Evolutionary conservation across 441 rosid species (phyloP).

Genomic region (Erodium texanum): DNA sequence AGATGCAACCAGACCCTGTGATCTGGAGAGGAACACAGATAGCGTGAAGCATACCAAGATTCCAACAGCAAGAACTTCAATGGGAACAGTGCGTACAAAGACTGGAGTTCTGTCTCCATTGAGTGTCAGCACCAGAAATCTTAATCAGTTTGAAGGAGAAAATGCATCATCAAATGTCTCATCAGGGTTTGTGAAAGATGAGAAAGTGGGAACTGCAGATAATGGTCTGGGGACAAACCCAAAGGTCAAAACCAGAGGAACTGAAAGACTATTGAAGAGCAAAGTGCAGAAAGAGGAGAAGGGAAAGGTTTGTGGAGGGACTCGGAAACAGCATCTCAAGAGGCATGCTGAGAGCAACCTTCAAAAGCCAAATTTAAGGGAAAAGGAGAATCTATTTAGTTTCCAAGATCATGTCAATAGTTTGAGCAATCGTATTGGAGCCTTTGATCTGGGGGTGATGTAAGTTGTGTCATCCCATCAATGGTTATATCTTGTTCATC

Average conservation of each 20-base stretch:
- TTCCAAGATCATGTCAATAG: constrained; percentile 23
- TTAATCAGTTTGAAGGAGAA: constrained; percentile 4
- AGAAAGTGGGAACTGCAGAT: too few relatives aligned
- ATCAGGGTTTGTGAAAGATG: too few relatives aligned
- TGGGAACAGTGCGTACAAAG: constrained; percentile 3
- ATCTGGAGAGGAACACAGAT: constrained; percentile 8
- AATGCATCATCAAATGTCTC: background rate
- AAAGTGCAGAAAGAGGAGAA: constrained; percentile 12
- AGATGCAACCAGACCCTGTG: too few relatives aligned
- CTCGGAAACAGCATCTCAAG: constrained; percentile 17
- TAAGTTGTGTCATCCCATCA: background rate
- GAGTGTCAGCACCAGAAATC: constrained; percentile 1
- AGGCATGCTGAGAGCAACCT: constrained; percentile 8
- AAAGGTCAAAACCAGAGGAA: constrained; percentile 7
- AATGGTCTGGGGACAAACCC: background rate
- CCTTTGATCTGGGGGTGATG: background rate
- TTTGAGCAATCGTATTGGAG: constrained; percentile 20
- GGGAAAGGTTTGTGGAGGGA: background rate
- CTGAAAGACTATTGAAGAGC: background rate
- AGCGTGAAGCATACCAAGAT: constrained; percentile 20
- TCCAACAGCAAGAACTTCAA: constrained; percentile 11
- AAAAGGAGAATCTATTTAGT: constrained; percentile 28
- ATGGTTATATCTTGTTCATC: background rate
- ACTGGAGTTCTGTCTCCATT: background rate
- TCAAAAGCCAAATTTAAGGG: constrained; percentile 2